Evolutionary conservation across 2,329 filamentous ascomycete genomes (phyloP).

Genomic region (Diaporthe longicolla): DNA sequence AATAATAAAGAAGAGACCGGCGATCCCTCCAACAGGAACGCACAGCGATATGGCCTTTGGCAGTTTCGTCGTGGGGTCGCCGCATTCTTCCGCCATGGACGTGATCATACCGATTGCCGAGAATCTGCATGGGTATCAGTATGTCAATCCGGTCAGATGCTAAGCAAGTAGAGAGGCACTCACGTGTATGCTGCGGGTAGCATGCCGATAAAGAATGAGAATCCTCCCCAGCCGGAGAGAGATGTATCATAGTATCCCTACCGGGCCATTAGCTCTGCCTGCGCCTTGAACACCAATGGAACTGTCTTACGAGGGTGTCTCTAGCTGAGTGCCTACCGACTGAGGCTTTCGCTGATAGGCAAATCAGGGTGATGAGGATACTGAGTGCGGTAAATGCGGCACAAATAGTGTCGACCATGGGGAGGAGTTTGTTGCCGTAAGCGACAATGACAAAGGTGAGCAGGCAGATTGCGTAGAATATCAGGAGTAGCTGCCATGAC

Average conservation of each 20-base stretch:
- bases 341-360: slow-evolving; percentile 67
- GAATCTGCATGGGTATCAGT: slow-evolving; percentile 53
- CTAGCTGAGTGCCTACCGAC: slow-evolving; percentile 65
- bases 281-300: background rate
- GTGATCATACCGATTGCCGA: slow-evolving; percentile 74
- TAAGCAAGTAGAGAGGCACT: slow-evolving; percentile 28
- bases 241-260: slow-evolving; percentile 68
- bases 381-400: slow-evolving; percentile 68
- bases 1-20: slow-evolving; percentile 65
- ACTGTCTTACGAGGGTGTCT: slow-evolving; percentile 59
- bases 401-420: slow-evolving; percentile 71
- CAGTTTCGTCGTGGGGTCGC: slow-evolving; percentile 65
- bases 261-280: background rate
- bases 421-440: slow-evolving; percentile 70
- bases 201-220: slow-evolving; percentile 75
- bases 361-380: slow-evolving; percentile 70
- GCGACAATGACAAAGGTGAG: slow-evolving; percentile 68
- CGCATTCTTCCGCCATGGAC: slow-evolving; percentile 73
- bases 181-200: slow-evolving; percentile 69
- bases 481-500: slow-evolving; percentile 71
- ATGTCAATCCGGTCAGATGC: fast-evolving
- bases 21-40: slow-evolving; percentile 66
- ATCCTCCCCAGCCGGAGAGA: slow-evolving; percentile 70
- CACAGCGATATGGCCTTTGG: slow-evolving; percentile 66
- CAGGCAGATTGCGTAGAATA: slow-evolving; percentile 73